Percentiles rank a stretch among this genome's conserved stretches.
Evolutionary conservation across 2,329 filamentous ascomycete species (phyloP).

Genomic region (Penicillium decumbens): DNA sequence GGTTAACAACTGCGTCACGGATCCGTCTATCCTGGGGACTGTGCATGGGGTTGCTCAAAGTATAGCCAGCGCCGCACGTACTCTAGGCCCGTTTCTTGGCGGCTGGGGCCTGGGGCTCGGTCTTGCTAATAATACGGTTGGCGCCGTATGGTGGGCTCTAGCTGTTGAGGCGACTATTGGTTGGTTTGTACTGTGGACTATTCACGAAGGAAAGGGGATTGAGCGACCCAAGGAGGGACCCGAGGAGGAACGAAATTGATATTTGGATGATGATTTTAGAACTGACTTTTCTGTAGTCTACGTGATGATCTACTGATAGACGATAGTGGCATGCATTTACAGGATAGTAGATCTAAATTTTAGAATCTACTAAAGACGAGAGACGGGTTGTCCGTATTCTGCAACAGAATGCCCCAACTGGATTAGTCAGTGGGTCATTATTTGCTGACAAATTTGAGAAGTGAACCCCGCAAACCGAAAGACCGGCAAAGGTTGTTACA

Average conservation of each 20-base stretch:
- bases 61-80: slow-evolving; percentile 51
- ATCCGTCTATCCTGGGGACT: slow-evolving; percentile 53
- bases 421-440: no score
- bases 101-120: slow-evolving; percentile 54
- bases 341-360: not conserved
- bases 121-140: slow-evolving; percentile 51
- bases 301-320: not conserved
- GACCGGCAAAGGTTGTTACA: no score
- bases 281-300: not conserved
- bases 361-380: no score
- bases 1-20: slow-evolving; percentile 57
- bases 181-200: slow-evolving; percentile 55
- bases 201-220: slow-evolving; percentile 62
- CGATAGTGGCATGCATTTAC: not conserved
- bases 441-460: no score
- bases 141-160: slow-evolving; percentile 55
- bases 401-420: no score
- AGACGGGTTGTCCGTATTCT: no score
- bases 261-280: not conserved
- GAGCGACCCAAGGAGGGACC: slow-evolving; percentile 40
- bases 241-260: slow-evolving; percentile 17
- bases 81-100: slow-evolving; percentile 52
- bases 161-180: slow-evolving; percentile 54
- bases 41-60: slow-evolving; percentile 58
- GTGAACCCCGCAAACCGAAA: no score